Evolutionary conservation across 2,329 filamentous ascomycete species (phyloP).

Genomic region (Verticillium isaacii): DNA sequence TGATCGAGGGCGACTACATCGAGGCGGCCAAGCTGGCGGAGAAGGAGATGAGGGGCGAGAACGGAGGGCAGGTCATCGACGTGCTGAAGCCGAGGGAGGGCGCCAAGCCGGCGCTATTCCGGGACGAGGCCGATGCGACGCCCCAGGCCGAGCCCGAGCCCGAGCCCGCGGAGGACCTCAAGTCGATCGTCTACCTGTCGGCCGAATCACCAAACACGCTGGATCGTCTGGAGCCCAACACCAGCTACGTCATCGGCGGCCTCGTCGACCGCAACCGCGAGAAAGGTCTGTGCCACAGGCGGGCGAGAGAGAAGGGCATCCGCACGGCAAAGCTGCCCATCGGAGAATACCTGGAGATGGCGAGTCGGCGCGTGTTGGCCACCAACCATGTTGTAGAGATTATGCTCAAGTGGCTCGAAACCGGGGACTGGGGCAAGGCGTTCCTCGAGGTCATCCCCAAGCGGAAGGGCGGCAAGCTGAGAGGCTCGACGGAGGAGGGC

Average conservation of each 20-base stretch:
- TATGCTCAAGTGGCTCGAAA: conserved; percentile 89
- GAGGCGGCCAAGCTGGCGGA: conserved; percentile 62
- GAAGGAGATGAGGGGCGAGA: conserved; percentile 56
- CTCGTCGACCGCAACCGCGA: conserved; percentile 95
- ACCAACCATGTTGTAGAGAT: conserved; percentile 98
- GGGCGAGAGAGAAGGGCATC: conserved; percentile 69
- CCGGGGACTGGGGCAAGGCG: conserved; percentile 84
- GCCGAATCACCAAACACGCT: conserved; percentile 88
- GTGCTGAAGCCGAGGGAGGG: conserved; percentile 40
- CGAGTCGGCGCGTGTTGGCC: conserved; percentile 76
- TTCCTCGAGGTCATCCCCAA: conserved; percentile 87
- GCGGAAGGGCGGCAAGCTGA: conserved; percentile 76
- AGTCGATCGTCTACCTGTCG: conserved; percentile 75
- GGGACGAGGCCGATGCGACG: conserved; percentile 25
- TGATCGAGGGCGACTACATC: conserved; percentile 71
- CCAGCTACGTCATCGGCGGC: conserved; percentile 88
- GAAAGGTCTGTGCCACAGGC: conserved; percentile 88
- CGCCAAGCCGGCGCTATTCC: conserved; percentile 22
- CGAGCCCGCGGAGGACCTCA: conserved; percentile 26
- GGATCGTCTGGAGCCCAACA: conserved; percentile 77
- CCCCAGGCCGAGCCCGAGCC: conserved; percentile 23
- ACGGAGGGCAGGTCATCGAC: conserved; percentile 55
- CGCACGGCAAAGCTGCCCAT: conserved; percentile 90
- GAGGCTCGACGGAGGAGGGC: conserved; percentile 21
- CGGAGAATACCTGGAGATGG: conserved; percentile 91